Base-by-base conservation (phyloP, 257 asterid species). In the Capsicum baccatum region DNA sequence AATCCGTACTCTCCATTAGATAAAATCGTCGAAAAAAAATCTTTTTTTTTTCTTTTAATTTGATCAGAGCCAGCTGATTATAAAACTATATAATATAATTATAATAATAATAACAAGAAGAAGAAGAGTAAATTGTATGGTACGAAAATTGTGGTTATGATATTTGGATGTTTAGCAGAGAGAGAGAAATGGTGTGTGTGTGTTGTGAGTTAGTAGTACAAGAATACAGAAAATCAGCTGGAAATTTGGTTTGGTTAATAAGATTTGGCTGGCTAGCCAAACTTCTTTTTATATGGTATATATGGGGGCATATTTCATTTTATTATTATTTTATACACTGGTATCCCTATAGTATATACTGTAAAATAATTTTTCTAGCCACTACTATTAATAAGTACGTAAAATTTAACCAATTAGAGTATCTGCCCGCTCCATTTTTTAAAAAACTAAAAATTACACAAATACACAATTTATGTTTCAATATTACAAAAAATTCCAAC, bases 1-100 rank as follows among this genome's bases (percentile, higher is more conserved):
- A 87, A 83, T 89, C 91, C 4, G 91, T 87, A 56, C 90, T 86
- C 71, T 89, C 91, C 91, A 89, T 89, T 35, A 37, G 33, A 33
- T 17, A 37, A 3, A 58, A 62, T 4, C 1, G 0, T 52, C n/a
- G 33, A 8, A 26, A 64, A 56, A 8, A 42, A 42, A 42, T 42
- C 4, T 3, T 42, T 55, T 14, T 55, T 35, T 64, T 26, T 10
- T n/a, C n/a, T 47, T 48, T 74, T 14, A 21, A 52, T 52, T 50
- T 26, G 44, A 76, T 26, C 47, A 21, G 6, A 68, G 42, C 21
- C 9, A 39, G 14, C 17, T 55, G 12, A 16, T 33, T n/a, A 63
- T 56, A 35, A 44, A 70, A 60, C 62, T 68, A 57, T 26, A 10
- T 83, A 48, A 62, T 33, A 64, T 5, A 11, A 70, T 26, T 42